phyloP scores from a whole-genome alignment of 2,329 filamentous ascomycete species.

The Apiospora aurea region DNA sequence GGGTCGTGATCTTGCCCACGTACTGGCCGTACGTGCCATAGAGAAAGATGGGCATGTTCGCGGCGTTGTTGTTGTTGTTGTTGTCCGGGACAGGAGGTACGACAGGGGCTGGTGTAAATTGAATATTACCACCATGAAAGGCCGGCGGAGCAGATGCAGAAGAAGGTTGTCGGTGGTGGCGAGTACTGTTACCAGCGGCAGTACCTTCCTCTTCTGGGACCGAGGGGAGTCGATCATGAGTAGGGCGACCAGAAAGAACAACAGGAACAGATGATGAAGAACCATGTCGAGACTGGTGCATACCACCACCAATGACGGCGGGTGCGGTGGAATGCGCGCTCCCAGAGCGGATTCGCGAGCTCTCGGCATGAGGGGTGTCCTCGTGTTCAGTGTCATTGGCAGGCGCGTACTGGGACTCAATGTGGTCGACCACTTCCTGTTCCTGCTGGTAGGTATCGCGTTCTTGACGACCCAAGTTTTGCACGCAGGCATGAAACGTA shows the following conservation, averaged over 20 bases:
- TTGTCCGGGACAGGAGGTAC: neutral
- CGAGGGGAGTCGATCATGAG: neutral
- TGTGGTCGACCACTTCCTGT: neutral
- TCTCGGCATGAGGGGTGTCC: neutral
- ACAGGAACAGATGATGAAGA: neutral
- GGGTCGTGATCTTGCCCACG: neutral
- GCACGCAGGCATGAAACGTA: neutral
- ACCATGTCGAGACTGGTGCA: neutral
- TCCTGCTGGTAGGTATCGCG: neutral
- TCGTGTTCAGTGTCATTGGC: neutral
- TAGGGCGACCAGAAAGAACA: neutral
- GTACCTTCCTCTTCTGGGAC: too few species aligned
- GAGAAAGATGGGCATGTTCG: neutral
- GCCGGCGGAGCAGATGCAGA: neutral
- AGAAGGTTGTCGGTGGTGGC: neutral
- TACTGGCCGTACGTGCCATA: neutral
- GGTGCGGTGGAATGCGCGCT: too few species aligned
- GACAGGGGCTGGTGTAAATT: too few species aligned
- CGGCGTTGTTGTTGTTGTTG: neutral
- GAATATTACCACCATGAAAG: neutral
- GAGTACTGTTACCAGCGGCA: neutral
- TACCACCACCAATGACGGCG: neutral
- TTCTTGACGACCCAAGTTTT: neutral
- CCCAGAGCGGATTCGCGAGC: neutral
- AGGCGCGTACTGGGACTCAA: neutral